Evolutionary conservation across 495 filamentous ascomycete species (phyloP), one percentile per base, ranked within the genome.

Genomic region (Penicillium turbatum): DNA sequence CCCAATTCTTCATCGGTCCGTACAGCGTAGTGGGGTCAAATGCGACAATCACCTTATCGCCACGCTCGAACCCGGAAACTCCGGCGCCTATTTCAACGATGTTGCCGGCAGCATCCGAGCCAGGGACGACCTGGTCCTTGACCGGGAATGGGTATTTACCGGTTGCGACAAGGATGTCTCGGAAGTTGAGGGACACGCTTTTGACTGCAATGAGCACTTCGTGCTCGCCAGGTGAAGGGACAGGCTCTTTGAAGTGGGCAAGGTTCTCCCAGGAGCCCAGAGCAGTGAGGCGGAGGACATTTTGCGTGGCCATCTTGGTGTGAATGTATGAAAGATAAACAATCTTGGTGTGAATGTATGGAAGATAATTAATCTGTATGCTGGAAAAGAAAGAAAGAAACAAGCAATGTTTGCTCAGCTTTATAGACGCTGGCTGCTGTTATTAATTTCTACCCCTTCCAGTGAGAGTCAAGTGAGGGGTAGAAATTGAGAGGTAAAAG

Each of bases 31-130:
- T 74, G 57, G 86, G 83, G 63, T 88, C 86, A 76, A 90, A 89
- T 17, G 86, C 77, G 0, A 80, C 84, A 12, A 80, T 57, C 30
- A 90, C 86, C 43, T 77, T 79, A 68, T 88, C 85, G 31, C 86
- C 88, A 30, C 67, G 69, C 54, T 76, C 72, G 69, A 84, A 81
- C 10, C 72, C 73, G 1, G 70, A 73, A 0, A 90, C 87, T 27
- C 76, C 75, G 10, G 78, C 61, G 19, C 88, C 88, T 12, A 84
- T 77, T 3, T 77, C 76, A 16, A 86, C 66, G 29, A 92, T 75
- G 37, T 78, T 79, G 21, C 88, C 87, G 0, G 88, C 81, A 36
- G 85, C 86, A 60, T 92, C 87, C 5, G 86, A 90, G 26, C 65
- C 75, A 4, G 85, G 78, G 3, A 90, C 75, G 6, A 90, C 72